phyloP scores from a whole-genome alignment of 192 early-diverging fungal genomes.

The Pilobolus umbonatus region DNA sequence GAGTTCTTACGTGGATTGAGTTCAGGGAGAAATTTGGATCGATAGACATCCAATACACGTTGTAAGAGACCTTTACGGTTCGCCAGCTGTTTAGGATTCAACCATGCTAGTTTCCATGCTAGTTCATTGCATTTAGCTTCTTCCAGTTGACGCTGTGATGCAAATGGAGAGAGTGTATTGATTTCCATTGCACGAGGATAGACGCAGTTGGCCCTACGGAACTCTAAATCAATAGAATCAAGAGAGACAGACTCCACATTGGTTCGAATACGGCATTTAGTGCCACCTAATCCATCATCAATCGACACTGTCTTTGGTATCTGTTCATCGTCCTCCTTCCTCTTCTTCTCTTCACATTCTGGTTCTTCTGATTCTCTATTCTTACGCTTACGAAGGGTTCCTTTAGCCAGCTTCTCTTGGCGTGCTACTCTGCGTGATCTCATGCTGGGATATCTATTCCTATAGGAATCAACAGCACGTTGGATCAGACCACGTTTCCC shows the following conservation, averaged over 20 bases:
- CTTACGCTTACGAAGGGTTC: conserved; percentile 47
- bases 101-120: conserved; percentile 56
- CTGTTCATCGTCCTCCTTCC: neutral
- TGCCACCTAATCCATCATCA: conserved; percentile 24
- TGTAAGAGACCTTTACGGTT: conserved; percentile 30
- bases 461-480: conserved; percentile 77
- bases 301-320: conserved; percentile 27
- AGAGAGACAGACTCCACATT: conserved; percentile 49
- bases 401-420: conserved; percentile 62
- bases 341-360: neutral
- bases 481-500: conserved; percentile 77
- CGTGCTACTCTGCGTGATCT: conserved; percentile 70
- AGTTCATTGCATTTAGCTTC: conserved; percentile 53
- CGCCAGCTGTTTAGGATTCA: conserved; percentile 20
- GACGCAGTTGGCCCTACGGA: conserved; percentile 51
- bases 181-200: conserved; percentile 42
- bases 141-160: conserved; percentile 31
- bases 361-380: conserved; percentile 27
- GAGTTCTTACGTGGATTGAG: conserved; percentile 15
- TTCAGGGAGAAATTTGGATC: conserved; percentile 22
- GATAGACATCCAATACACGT: conserved; percentile 31
- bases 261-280: conserved; percentile 33
- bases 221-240: conserved; percentile 34
- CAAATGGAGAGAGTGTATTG: conserved; percentile 12
- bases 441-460: conserved; percentile 64